Percentiles rank a stretch among this genome's conserved stretches.
Evolutionary conservation across 805 yeast species (phyloP).

Genomic region (Vanderwaltozyma yarrowii): DNA sequence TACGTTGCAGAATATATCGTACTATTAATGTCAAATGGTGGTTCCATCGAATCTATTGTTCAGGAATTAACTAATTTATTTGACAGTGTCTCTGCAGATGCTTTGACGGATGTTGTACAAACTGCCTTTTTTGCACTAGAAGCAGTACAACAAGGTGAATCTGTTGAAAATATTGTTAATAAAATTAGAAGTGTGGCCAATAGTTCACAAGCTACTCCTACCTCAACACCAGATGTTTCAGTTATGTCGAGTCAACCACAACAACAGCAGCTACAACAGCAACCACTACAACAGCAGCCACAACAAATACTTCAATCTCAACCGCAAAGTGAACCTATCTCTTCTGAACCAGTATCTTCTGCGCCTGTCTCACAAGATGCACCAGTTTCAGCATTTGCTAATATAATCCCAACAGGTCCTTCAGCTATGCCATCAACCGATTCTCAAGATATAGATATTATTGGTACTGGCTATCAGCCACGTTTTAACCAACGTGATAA

Average conservation of each 20-base stretch:
- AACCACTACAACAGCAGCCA: constrained; percentile 9
- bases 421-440: constrained; percentile 6
- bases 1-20: constrained; percentile 68
- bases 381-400: constrained; percentile 22
- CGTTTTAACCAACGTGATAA: constrained; percentile 16
- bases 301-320: constrained; percentile 9
- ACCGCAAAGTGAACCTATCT: constrained; percentile 2
- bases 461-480: constrained; percentile 12
- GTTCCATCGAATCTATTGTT: constrained; percentile 49
- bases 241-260: constrained; percentile 4
- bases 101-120: constrained; percentile 47
- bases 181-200: constrained; percentile 19
- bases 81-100: constrained; percentile 49
- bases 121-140: constrained; percentile 48
- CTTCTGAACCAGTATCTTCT: not conserved
- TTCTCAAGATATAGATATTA: constrained; percentile 7
- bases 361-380: not conserved
- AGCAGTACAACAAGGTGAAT: constrained; percentile 30
- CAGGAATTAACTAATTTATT: constrained; percentile 52
- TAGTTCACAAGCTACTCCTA: not conserved
- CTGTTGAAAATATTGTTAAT: constrained; percentile 22
- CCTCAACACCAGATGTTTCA: constrained; percentile 2
- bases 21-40: constrained; percentile 60
- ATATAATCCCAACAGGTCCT: constrained; percentile 16
- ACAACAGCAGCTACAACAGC: constrained; percentile 9